Base-by-base conservation (phyloP, 768 basidiomycete species). In the Pleurotus ostreatus region DNA sequence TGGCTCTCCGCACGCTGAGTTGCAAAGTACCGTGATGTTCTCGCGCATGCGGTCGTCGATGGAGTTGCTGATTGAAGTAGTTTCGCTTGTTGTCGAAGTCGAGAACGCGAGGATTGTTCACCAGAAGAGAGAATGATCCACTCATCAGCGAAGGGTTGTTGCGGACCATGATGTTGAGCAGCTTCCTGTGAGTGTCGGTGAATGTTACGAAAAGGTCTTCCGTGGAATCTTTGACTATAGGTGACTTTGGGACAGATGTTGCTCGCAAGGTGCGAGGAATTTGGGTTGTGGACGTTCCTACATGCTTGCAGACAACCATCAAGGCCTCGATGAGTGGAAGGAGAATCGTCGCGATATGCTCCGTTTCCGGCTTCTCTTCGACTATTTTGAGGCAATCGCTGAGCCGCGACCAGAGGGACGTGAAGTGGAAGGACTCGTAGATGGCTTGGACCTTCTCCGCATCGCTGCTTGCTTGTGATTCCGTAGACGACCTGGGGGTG, bases 1-100 rank as follows among this genome's bases (percentile, higher is more conserved):
- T 87, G 25, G 88, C 84, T 43, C 94, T 79, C 38, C 94, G 89
- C 57, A 97, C 89, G 61, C 93, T 95, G 61, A 97, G 76, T 65
- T 93, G 92, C 48, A 97, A 73, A 0, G 93, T 92, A 37, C 82
- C 77, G 58, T 92, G 83, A 61, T 93, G 91, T 64, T 94, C 91
- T 40, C 94, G 83, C 11, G 78, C 75, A 62, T 88, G 83, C 15
- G 86, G 86, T 7, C 92, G 85, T 44, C 88, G 85, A 66, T 94
- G 94, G 6, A 97, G 78, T 67, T 95, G 93, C 68, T 96, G 94
- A 43, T 81, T 86, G 74, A 94, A 94, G 73, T 93, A 95, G 66
- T 95, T 96, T 37, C 97, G 85, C 76, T 99, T 99, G 84, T 98
- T 98, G 78, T 98, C 97, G 67, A 98, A 98, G 77, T 98, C 97